Base-by-base conservation (phyloP, 164 flowering plant genomes). In the Warburgia ugandensis region DNA sequence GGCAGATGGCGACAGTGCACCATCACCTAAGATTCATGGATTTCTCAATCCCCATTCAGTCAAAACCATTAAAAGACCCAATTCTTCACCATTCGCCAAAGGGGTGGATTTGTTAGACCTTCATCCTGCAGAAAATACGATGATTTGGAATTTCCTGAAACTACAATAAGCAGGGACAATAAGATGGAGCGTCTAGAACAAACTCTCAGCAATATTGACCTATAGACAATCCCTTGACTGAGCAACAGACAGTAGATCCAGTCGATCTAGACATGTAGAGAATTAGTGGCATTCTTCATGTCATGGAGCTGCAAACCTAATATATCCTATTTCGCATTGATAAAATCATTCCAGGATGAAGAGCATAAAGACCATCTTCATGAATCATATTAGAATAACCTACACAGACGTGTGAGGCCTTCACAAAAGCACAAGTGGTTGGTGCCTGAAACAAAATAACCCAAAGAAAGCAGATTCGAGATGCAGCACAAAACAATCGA, bases 351-450 rank as follows among this genome's bases (percentile, higher is more conserved):
- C 41, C 14, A 23, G 13, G 12, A 37, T 13, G 40, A 48, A 14
- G 3, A 39, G 20, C 52, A 43, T 22, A 6, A 36, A 16, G 12
- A 49, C 11, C 41, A 36, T 19, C 46, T 29, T 36, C 46, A 6
- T 45, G 10, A 35, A 51, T 39, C 40, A 59, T 29, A 51, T 27
- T 26, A 50, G 10, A 38, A 57, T 8, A 30, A 31, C 38, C 17
- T 39, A 30, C 17, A 14, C 30, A 36, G 20, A 48, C 13, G 36
- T 43, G 14, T 11, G 23, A 50, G 29, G 29, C 26, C 26, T 21
- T 27, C 41, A 36, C 33, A 29, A 6, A 5, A 5, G 14, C 7
- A 16, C 21, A 42, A 45, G 19, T 19, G 35, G 17, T 40, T 30
- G 14, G 3, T 45, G 14, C 23, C 45, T 21, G 48, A 30, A 29